A percentile compares a stretch with the other conserved stretches of the same genome.
Evolutionary conservation across 2,329 filamentous ascomycete genomes (phyloP).

Genomic region (Aureobasidium sp.): DNA sequence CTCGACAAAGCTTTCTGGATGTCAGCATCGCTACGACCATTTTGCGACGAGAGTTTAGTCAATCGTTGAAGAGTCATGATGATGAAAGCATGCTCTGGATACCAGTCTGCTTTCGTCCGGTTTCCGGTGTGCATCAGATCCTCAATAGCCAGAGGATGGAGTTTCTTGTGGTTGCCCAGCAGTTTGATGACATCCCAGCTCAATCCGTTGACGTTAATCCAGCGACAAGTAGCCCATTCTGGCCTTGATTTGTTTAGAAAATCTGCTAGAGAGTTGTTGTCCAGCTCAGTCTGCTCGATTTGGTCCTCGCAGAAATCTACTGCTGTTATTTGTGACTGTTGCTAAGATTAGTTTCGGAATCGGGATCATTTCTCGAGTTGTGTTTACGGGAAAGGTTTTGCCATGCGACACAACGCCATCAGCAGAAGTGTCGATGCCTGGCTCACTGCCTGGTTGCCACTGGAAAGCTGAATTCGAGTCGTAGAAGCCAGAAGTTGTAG

Average conservation of each 20-base stretch:
- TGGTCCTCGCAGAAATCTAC: slow-evolving; percentile 69
- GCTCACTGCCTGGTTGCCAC: slow-evolving; percentile 15
- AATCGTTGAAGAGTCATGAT: slow-evolving; percentile 7
- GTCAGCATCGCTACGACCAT: background rate
- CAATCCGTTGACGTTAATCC: slow-evolving; percentile 90
- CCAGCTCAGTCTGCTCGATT: slow-evolving; percentile 54
- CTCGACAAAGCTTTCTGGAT: background rate
- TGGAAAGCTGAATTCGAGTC: slow-evolving; percentile 1
- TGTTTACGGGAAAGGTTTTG: slow-evolving; percentile 7
- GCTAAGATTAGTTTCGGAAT: background rate
- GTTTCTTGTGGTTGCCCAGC: slow-evolving; percentile 63
- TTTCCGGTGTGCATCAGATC: slow-evolving; percentile 78
- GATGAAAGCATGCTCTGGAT: slow-evolving; percentile 54
- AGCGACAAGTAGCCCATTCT: slow-evolving; percentile 69
- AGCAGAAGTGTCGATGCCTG: slow-evolving; percentile 18
- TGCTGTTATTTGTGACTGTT: slow-evolving; percentile 65
- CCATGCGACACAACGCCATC: slow-evolving; percentile 11
- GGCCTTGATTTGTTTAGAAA: slow-evolving; percentile 61
- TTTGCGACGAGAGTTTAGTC: background rate
- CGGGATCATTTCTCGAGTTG: background rate
- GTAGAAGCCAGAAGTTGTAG: background rate
- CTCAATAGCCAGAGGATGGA: slow-evolving; percentile 79
- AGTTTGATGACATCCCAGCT: slow-evolving; percentile 84
- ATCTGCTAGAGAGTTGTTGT: slow-evolving; percentile 58
- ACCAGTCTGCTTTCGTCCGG: slow-evolving; percentile 87